These are phyloP conservation scores for Schwanniomyces pseudopolymorphus DNA, from an alignment of 805 yeast species.

Conservation along the genomic window DNA sequence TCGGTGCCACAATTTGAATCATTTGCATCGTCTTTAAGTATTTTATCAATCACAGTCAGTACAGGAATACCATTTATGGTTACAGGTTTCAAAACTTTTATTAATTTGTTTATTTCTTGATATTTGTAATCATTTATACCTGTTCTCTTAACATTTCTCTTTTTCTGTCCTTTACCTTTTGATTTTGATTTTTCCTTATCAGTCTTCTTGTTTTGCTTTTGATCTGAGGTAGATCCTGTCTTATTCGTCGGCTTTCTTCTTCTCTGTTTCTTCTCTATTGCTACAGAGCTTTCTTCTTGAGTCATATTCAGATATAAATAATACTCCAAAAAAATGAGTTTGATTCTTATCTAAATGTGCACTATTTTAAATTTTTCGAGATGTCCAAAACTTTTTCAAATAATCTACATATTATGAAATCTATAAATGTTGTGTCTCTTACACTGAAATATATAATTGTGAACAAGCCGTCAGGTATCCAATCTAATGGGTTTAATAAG, in stretches of 20 bases:
- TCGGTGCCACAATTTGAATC: slow-evolving; percentile 4
- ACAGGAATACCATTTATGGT: slow-evolving; percentile 35
- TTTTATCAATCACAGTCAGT: slow-evolving; percentile 3
- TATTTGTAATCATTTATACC: slow-evolving; percentile 21
- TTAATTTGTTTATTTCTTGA: slow-evolving; percentile 32
- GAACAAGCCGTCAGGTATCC: slow-evolving; percentile 21
- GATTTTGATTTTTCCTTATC: slow-evolving; percentile 2
- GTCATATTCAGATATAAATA: neutral
- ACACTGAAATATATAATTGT: slow-evolving; percentile 18
- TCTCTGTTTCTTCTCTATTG: neutral
- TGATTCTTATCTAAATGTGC: neutral
- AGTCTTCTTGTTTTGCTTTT: neutral
- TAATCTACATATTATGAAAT: neutral
- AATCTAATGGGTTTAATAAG: slow-evolving; percentile 12
- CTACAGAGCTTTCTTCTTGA: neutral
- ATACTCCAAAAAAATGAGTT: neutral
- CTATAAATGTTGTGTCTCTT: slow-evolving; percentile 12
- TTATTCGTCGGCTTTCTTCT: slow-evolving; percentile 1
- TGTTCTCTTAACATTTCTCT: slow-evolving; percentile 6
- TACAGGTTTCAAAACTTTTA: slow-evolving; percentile 29
- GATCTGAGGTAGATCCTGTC: neutral
- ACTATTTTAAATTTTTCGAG: slow-evolving; percentile 1
- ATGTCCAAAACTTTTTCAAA: slow-evolving; percentile 1
- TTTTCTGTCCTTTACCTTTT: neutral
- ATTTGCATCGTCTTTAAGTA: neutral